These are phyloP conservation scores for Acacia melanoxylon DNA, from an alignment of 306 rosid species.

Conservation along the genomic window DNA sequence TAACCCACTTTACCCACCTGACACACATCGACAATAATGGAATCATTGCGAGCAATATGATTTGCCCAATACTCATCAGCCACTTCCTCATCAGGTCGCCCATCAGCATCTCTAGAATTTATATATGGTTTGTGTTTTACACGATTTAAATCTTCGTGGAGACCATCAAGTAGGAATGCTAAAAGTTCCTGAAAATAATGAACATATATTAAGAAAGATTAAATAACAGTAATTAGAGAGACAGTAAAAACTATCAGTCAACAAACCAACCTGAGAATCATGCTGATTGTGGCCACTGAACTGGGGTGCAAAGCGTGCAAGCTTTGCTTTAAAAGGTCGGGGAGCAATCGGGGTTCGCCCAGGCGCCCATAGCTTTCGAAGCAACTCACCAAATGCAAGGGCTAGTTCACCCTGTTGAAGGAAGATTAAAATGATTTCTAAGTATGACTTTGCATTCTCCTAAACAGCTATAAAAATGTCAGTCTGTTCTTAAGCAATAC, in stretches of 20 bases:
- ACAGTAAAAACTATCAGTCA: neutral
- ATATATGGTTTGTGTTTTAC: conserved; percentile 93
- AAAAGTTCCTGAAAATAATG: conserved; percentile 80
- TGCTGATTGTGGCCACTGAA: conserved; percentile 98
- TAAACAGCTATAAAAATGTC: neutral
- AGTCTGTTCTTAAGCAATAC: neutral
- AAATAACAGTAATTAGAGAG: conserved; percentile 23
- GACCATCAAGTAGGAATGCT: conserved; percentile 97
- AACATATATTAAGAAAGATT: conserved; percentile 32
- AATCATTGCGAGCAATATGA: conserved; percentile 97
- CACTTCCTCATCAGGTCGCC: conserved; percentile 97
- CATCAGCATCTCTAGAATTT: conserved; percentile 96
- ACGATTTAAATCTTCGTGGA: conserved; percentile 97
- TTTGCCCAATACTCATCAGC: conserved; percentile 99
- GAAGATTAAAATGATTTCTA: conserved; percentile 19
- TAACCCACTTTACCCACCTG: conserved; percentile 64
- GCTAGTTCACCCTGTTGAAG: conserved; percentile 86
- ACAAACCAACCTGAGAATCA: conserved; percentile 87
- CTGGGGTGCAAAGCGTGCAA: conserved; percentile 99
- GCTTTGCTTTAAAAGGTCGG: conserved; percentile 87
- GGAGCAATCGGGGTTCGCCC: conserved; percentile 93
- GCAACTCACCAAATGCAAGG: conserved; percentile 93
- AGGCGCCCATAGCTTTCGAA: conserved; percentile 98
- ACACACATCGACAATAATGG: conserved; percentile 96
- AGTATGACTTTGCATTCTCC: neutral